Base-by-base conservation (phyloP, 108 stramenopile species). In the Pseudonitzschia pungens region DNA sequence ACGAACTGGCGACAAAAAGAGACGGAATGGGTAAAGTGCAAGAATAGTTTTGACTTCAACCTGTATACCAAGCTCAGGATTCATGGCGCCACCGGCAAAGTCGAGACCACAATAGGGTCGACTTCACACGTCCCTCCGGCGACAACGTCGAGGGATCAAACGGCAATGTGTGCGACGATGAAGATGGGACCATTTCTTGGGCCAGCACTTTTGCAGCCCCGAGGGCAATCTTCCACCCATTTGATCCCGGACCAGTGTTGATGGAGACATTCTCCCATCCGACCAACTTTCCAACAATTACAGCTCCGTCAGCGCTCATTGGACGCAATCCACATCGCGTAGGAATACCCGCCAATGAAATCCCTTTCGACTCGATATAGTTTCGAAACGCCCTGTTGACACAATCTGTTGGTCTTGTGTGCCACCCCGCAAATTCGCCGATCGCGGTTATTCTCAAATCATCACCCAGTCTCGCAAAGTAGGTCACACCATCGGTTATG, bases 191-290 rank as follows among this genome's bases (percentile, higher is more conserved):
- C 36, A 36, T 36, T 6, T 6, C 36, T 5, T 36, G 36, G 36
- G 7, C 36, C 33, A 80, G 48, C 5, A 81, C 65, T 36, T 77
- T 67, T 4, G 76, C 80, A 43, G 76, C 73, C n/a, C 80, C 80
- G 76, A 81, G 77, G 40, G 80, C 80, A 11, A 81, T 27, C 27
- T 81, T 81, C 80, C 80, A 81, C 0, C 80, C 80, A 73, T 81
- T 81, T 0, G 71, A 73, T 20, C 80, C 80, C 16, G 80, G 80
- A 0, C 80, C 80, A 42, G 52, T 41, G 59, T 72, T 77, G 10
- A 81, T 64, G 18, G 63, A 66, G 43, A 81, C 53, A 68, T 81
- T 77, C 11, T 77, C 72, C 22, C 68, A 57, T 15, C 44, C 40
- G 0, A 55, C 22, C 21, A 77, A 69, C 24, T 52, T 28, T 40